A percentile compares a stretch with the other conserved stretches of the same genome.
Evolutionary conservation across 148 eudicot species (phyloP).

Genomic region (Talinum fruticosum): DNA sequence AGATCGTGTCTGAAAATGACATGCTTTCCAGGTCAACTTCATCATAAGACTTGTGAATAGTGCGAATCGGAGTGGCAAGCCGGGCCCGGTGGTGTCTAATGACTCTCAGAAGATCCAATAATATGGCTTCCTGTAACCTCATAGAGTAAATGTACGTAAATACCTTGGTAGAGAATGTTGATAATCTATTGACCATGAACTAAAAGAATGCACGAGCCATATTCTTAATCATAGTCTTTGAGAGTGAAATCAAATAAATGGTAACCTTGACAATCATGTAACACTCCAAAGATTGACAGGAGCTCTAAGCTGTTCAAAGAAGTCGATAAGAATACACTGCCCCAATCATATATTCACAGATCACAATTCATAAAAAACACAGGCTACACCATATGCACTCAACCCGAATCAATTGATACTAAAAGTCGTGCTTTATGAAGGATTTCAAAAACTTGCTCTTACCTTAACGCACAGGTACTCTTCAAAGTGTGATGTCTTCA

Average conservation of each 20-base stretch:
- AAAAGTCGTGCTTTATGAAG: background rate
- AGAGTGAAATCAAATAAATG: background rate
- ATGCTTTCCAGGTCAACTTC: conserved; percentile 66
- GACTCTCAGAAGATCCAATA: conserved; percentile 86
- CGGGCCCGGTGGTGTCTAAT: conserved; percentile 85
- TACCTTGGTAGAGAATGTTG: background rate
- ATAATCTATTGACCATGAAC: no score
- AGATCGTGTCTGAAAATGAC: conserved; percentile 60
- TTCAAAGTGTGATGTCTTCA: conserved; percentile 85
- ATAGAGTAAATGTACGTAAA: background rate
- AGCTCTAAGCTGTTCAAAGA: background rate
- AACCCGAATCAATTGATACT: background rate
- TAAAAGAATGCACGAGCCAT: no score
- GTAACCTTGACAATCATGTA: background rate
- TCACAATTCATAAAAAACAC: background rate
- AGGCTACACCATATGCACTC: background rate
- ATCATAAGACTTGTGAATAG: conserved; percentile 58
- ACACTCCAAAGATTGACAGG: background rate
- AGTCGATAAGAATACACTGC: no score
- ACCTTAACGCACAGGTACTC: conserved; percentile 90
- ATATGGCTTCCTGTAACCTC: conserved; percentile 68
- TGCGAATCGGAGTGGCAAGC: conserved; percentile 92
- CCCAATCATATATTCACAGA: background rate
- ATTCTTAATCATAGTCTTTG: background rate
- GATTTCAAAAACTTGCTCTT: conserved; percentile 20